phyloP scores from a whole-genome alignment of 805 yeast genomes.

The Teunomyces lycoperdinae region DNA sequence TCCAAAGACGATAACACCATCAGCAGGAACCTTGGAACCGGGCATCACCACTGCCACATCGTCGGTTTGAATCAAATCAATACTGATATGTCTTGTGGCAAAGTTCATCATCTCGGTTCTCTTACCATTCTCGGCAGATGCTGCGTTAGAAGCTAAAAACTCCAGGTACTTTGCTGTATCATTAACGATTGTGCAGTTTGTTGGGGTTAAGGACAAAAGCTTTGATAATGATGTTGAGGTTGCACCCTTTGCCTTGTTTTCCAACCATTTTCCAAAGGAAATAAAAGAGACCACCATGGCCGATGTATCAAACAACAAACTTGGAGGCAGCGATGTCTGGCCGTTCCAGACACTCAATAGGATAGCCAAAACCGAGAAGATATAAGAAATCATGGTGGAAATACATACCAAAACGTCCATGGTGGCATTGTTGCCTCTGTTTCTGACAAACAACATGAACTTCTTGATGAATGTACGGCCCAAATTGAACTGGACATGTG shows the following conservation, averaged over 20 bases:
- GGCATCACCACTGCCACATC: conserved; percentile 80
- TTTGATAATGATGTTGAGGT: conserved; percentile 87
- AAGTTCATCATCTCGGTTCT: conserved; percentile 21
- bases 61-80: conserved; percentile 72
- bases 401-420: conserved; percentile 91
- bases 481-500: conserved; percentile 62
- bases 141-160: conserved; percentile 10
- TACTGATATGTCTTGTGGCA: conserved; percentile 51
- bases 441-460: conserved; percentile 61
- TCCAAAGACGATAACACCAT: conserved; percentile 78
- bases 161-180: conserved; percentile 28
- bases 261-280: conserved; percentile 86
- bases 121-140: conserved; percentile 5
- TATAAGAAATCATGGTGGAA: conserved; percentile 76
- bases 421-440: conserved; percentile 58
- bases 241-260: conserved; percentile 88
- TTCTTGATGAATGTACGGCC: conserved; percentile 68
- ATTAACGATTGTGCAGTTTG: conserved; percentile 63
- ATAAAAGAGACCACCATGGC: conserved; percentile 83
- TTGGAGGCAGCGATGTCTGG: conserved; percentile 50
- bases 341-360: conserved; percentile 44
- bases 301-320: conserved; percentile 78
- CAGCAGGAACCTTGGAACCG: conserved; percentile 89
- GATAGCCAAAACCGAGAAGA: conserved; percentile 69
- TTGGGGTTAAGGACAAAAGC: conserved; percentile 76